Evolutionary conservation across 371 early-diverging fungal species (phyloP), one percentile per base, ranked within the genome.

Genomic region (Coemansia sp.): DNA sequence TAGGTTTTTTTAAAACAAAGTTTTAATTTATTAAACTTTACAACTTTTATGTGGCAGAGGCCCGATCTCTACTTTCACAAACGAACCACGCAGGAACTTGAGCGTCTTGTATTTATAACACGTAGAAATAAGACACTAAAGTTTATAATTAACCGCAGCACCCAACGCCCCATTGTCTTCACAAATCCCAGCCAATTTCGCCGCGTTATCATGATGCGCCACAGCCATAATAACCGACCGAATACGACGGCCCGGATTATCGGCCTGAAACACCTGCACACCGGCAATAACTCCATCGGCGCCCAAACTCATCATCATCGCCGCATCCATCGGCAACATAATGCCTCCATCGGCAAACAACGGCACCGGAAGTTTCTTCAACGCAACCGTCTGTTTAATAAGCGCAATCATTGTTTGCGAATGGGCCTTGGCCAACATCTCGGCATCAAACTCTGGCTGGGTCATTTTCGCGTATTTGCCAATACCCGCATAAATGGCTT

Each of bases 321-420:
- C 67, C 40, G 55, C 67, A 61, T 66, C 67, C 16, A 45, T 21
- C 16, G 67, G 67, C 11, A 26, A 5, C 7, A 47, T 24, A 11
- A 66, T 22, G 5, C 67, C 67, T 0, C 67, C 67, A 21, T 61
- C 13, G 8, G 59, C 67, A 60, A 60, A 61, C 4, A 66, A 11
- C 16, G 67, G 67, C 53, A 66, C 47, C 7, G 61, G 59, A 2
- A 66, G 47, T 1, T 29, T 26, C 4, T 47, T 21, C 14, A 16
- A 31, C 45, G 18, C n/a, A 11, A 54, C 18, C 2, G 29, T 21
- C 39, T 66, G 54, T 13, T 53, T 26, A 7, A 60, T 22, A 7
- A 45, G 24, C 14, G 18, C 16, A 21, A 11, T 40, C 26, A 5
- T 24, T 34, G 14, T 59, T 50, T 6, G 7, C 31, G 31, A 31